Percentiles rank a stretch among this genome's conserved stretches.
Evolutionary conservation across 345 rosid species (phyloP).

Genomic region (Gossypium sturtianum): DNA sequence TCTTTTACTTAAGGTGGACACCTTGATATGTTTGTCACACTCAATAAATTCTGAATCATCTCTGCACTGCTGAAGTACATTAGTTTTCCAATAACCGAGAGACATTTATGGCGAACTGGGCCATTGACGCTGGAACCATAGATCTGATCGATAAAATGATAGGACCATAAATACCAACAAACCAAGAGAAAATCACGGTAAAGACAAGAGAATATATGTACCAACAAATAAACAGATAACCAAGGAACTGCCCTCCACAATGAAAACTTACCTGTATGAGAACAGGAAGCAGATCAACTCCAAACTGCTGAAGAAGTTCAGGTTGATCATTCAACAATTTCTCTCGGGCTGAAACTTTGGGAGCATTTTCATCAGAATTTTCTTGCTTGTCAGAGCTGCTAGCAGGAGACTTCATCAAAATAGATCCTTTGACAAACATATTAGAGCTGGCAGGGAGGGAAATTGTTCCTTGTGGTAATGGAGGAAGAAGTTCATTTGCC

Average conservation of each 20-base stretch:
- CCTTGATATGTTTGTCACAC: conserved; percentile 93
- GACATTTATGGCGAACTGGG: conserved; percentile 93
- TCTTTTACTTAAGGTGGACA: conserved; percentile 21
- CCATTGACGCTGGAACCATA: conserved; percentile 97
- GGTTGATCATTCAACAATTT: conserved; percentile 84
- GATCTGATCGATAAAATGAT: conserved; percentile 48
- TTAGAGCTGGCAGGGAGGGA: conserved; percentile 76
- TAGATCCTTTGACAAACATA: conserved; percentile 65
- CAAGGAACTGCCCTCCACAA: background rate
- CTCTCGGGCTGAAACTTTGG: conserved; percentile 74
- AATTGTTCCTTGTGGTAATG: conserved; percentile 85
- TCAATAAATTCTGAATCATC: conserved; percentile 82
- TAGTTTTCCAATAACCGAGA: conserved; percentile 87
- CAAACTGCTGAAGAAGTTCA: conserved; percentile 89
- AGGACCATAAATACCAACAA: conserved; percentile 12
- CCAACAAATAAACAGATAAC: conserved; percentile 12
- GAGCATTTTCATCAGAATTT: conserved; percentile 43
- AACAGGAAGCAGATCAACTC: conserved; percentile 95
- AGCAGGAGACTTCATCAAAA: conserved; percentile 58
- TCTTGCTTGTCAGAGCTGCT: conserved; percentile 65
- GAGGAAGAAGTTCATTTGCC: conserved; percentile 98
- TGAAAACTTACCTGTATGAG: conserved; percentile 63
- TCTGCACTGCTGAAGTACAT: conserved; percentile 91
- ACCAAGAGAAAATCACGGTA: conserved; percentile 3
- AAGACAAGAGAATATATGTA: conserved; percentile 14